phyloP scores from a whole-genome alignment of 2,329 filamentous ascomycete species.

The Ophiostoma fasciatum region DNA sequence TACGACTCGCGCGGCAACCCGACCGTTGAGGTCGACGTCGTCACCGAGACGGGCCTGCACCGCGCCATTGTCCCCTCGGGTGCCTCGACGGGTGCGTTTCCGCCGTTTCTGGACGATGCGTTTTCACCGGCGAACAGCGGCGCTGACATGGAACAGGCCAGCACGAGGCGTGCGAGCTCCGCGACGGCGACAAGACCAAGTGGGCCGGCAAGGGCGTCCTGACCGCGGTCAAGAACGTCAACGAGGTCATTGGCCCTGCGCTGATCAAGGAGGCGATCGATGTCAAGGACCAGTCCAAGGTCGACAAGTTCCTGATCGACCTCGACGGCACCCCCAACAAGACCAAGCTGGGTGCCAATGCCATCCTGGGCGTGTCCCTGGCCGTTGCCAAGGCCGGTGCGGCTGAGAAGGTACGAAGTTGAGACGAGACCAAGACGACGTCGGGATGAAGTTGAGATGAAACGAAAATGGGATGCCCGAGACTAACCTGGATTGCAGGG shows the following conservation, averaged over 20 bases:
- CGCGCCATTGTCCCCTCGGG: slow-evolving; percentile 95
- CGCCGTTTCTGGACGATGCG: no score
- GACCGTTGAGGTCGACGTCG: slow-evolving; percentile 94
- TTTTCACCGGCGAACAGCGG: no score
- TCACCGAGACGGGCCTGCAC: slow-evolving; percentile 92
- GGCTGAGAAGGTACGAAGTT: slow-evolving; percentile 53
- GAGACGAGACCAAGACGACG: background rate
- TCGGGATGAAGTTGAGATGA: background rate
- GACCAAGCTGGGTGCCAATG: slow-evolving; percentile 43
- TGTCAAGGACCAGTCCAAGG: slow-evolving; percentile 70
- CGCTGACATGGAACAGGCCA: slow-evolving; percentile 39
- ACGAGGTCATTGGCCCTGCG: slow-evolving; percentile 63
- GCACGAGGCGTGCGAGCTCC: slow-evolving; percentile 83
- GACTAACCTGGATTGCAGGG: slow-evolving; percentile 26
- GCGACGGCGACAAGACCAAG: slow-evolving; percentile 75
- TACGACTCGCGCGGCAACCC: slow-evolving; percentile 99
- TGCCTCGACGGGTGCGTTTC: slow-evolving; percentile 71
- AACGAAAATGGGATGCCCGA: background rate
- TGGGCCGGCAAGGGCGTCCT: slow-evolving; percentile 79
- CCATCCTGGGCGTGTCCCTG: slow-evolving; percentile 64
- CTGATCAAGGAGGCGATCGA: slow-evolving; percentile 72
- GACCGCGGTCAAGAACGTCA: slow-evolving; percentile 79
- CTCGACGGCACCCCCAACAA: slow-evolving; percentile 45
- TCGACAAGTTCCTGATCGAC: slow-evolving; percentile 73
- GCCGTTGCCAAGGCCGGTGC: slow-evolving; percentile 80